Conservation (phyloP, 2,329 filamentous ascomycete genomes). For the Rosellinia necatrix region DNA sequence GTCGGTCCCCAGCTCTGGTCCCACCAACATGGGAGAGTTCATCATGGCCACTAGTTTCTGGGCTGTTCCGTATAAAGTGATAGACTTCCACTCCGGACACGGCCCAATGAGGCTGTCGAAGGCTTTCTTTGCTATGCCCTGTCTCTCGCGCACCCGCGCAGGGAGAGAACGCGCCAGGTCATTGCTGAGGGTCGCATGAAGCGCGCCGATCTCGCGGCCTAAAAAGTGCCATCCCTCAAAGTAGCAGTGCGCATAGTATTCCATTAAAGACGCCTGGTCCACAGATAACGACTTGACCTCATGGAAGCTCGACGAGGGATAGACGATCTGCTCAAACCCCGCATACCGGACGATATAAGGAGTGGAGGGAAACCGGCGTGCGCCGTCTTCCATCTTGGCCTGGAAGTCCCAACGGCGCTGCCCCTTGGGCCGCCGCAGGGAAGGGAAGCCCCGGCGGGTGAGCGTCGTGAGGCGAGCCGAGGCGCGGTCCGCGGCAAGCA, state of each 20-base stretch:
- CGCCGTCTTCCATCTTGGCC: conserved; percentile 16
- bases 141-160: conserved; percentile 8
- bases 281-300: conserved; percentile 23
- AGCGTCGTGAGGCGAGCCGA: neutral
- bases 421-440: conserved; percentile 1
- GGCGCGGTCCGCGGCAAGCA: neutral
- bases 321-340: conserved; percentile 26
- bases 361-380: conserved; percentile 14
- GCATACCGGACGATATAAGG: conserved; percentile 24
- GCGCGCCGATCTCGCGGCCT: conserved; percentile 18
- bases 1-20: conserved; percentile 18
- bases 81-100: conserved; percentile 16
- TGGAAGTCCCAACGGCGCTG: conserved; percentile 17
- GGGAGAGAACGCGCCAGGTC: conserved; percentile 27
- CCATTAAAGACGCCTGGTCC: conserved; percentile 18
- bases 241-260: conserved; percentile 16
- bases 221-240: conserved; percentile 25
- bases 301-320: conserved; percentile 21
- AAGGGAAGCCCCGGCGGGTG: neutral
- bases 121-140: conserved; percentile 9
- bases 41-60: conserved; percentile 19
- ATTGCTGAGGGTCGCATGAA: conserved; percentile 13
- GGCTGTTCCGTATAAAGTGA: conserved; percentile 18
- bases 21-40: conserved; percentile 19
- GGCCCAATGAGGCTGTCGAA: conserved; percentile 10